Base-by-base conservation (phyloP, 352 stramenopile genomes). In the Globisporangium paroecandrum region DNA sequence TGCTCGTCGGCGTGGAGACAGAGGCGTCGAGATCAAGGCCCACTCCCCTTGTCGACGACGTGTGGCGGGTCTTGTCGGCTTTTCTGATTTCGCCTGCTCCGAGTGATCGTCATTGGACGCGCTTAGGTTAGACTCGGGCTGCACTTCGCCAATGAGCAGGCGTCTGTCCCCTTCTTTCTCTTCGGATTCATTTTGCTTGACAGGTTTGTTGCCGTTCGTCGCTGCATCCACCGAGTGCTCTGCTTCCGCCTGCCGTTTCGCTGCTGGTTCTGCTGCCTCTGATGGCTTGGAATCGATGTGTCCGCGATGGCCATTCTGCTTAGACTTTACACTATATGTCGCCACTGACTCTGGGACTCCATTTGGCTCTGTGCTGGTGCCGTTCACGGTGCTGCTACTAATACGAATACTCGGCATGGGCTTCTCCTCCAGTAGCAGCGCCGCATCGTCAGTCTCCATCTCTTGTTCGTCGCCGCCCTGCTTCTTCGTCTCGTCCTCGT, bases 341-440 rank as follows among this genome's bases (percentile, higher is more conserved):
- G 18, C 24, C 32, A 22, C 15, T 29, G 36, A 18, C 25, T 64
- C 24, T 46, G 9, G 3, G 3, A 43, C 9, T 24, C 18, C 10
- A 4, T 43, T 62, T 7, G n/a, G 27, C 22, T 27, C 7, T 20
- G 4, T 15, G 7, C 34, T 36, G 29, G 15, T 38, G 41, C 46
- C n/a, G 22, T 27, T 69, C 3, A 5, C 18, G 0, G 43, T 3
- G 18, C 43, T 24, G 57, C 12, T 41, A 24, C 5, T 47, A n/a
- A 18, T n/a, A 29, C n/a, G 27, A 24, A 55, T 68, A 15, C 22
- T 58, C 46, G 63, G 47, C 38, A 38, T n/a, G 7, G 56, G 57
- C 32, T 69, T 66, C 43, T 66, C 43, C 41, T 66, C 46, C 18
- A 65, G 18, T 12, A 54, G 22, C 29, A 70, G 49, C 27, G 51